These are phyloP conservation scores for Moesziomyces parantarcticus DNA, from an alignment of 1,284 basidiomycete species.

Conservation along the genomic window DNA sequence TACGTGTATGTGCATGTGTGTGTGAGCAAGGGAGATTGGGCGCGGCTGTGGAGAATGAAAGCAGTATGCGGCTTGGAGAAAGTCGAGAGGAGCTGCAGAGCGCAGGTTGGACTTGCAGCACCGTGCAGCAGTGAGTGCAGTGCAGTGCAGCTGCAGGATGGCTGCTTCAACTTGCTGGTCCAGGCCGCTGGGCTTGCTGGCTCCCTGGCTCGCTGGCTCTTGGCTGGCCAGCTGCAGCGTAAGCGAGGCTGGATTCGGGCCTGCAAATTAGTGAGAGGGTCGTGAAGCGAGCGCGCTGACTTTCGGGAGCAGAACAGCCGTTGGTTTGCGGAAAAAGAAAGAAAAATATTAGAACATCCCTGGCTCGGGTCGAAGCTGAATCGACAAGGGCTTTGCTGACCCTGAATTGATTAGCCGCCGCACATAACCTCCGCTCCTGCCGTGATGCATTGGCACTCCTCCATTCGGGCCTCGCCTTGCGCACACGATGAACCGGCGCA, in stretches of 20 bases:
- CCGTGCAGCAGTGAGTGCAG: no score
- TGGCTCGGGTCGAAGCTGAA: not conserved
- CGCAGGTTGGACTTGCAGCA: not conserved
- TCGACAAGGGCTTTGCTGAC: slow-evolving; percentile 4
- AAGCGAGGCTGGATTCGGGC: not conserved
- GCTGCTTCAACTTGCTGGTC: no score
- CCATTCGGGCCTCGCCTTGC: not conserved
- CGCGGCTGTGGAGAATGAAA: slow-evolving; percentile 1
- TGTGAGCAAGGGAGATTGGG: not conserved
- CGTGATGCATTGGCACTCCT: not conserved
- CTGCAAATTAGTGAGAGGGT: no score
- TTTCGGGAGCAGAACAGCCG: not conserved
- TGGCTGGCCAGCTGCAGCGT: not conserved
- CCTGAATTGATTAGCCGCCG: slow-evolving; percentile 2
- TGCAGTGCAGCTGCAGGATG: no score
- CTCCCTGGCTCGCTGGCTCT: not conserved
- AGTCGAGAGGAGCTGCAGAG: not conserved
- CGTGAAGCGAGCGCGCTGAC: not conserved
- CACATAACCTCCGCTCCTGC: not conserved
- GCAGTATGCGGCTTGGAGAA: not conserved
- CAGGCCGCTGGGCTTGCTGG: not conserved
- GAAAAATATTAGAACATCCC: no score
- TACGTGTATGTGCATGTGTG: no score
- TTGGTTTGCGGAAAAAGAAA: not conserved
- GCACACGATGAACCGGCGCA: no score